Conservation (phyloP, 208 protist species). For the Novymonas esmeraldas region DNA sequence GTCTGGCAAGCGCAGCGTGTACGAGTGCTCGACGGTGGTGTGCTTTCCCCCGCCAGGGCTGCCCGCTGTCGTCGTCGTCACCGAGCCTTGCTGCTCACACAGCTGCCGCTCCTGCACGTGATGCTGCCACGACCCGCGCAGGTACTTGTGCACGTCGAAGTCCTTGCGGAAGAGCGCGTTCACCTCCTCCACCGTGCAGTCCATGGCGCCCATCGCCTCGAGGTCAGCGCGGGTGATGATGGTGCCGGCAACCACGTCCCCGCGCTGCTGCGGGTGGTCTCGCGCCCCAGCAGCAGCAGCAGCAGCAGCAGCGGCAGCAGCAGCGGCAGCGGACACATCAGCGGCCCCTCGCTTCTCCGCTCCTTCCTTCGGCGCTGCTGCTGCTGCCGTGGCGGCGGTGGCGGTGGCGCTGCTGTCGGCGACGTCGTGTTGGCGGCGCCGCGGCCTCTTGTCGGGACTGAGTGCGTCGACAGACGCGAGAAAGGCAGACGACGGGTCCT, state of each 20-base stretch:
- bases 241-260: neutral
- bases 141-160: constrained; percentile 79
- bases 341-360: neutral
- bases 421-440: neutral
- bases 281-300: neutral
- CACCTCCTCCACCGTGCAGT: constrained; percentile 82
- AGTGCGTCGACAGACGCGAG: neutral
- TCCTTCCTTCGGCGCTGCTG: neutral
- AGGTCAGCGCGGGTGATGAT: constrained; percentile 68
- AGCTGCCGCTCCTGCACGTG: constrained; percentile 11
- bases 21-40: constrained; percentile 11
- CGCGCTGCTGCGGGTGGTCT: neutral
- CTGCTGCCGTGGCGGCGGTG: neutral
- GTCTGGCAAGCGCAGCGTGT: constrained; percentile 51
- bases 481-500: neutral
- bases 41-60: neutral
- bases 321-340: no score
- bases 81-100: constrained; percentile 3
- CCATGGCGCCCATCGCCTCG: constrained; percentile 52
- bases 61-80: neutral
- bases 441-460: neutral
- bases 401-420: neutral
- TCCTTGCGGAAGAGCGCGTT: constrained; percentile 72
- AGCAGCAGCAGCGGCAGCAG: neutral
- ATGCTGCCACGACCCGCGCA: constrained; percentile 46